phyloP scores from a whole-genome alignment of 371 early-diverging fungal genomes.

The Rhizopus microsporus region DNA sequence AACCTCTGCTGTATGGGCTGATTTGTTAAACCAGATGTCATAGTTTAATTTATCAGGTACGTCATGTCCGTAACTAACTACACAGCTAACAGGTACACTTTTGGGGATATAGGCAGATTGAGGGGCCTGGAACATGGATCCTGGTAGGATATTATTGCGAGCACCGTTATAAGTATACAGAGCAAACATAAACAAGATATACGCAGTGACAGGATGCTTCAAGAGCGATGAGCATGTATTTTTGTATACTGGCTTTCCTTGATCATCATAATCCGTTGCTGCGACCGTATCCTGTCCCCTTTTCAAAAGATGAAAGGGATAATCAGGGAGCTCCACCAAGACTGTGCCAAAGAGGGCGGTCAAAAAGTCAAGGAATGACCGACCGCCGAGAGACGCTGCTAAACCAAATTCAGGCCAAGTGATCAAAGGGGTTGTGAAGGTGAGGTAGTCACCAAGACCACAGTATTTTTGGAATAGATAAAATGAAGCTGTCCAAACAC shows the following conservation, averaged over 20 bases:
- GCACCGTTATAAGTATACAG: constrained; percentile 29
- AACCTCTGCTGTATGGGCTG: constrained; percentile 26
- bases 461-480: constrained; percentile 16
- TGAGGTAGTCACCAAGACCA: constrained; percentile 29
- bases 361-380: constrained; percentile 34
- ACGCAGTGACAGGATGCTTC: constrained; percentile 20
- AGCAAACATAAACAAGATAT: constrained; percentile 10
- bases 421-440: constrained; percentile 19
- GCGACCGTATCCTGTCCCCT: neutral
- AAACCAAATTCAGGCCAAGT: constrained; percentile 37
- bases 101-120: constrained; percentile 32
- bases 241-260: neutral
- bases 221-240: neutral
- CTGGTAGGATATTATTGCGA: constrained; percentile 22
- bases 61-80: constrained; percentile 28
- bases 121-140: constrained; percentile 33
- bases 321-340: constrained; percentile 21
- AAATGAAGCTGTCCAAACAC: constrained; percentile 33
- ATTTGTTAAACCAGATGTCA: constrained; percentile 32
- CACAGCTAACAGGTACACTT: constrained; percentile 37
- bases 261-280: neutral
- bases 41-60: constrained; percentile 13
- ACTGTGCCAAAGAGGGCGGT: constrained; percentile 30
- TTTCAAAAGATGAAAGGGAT: neutral
- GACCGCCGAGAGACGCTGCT: constrained; percentile 28